phyloP scores from a whole-genome alignment of 2,329 filamentous ascomycete genomes.

The Calonectria pauciramosa region DNA sequence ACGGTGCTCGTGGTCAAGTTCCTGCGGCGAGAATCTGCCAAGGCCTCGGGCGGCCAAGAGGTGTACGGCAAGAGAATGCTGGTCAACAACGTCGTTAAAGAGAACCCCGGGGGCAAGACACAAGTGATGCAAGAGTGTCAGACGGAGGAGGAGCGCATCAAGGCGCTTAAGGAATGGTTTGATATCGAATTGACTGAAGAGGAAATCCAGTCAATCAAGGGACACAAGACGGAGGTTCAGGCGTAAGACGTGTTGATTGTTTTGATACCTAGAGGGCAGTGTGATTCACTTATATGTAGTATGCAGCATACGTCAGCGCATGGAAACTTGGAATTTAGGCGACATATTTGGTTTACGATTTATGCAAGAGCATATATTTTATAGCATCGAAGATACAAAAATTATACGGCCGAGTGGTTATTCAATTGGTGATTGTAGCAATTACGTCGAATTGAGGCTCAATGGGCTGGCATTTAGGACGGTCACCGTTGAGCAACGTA shows the following conservation, averaged over 20 bases:
- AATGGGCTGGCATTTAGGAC: not conserved
- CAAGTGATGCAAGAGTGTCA: constrained; percentile 60
- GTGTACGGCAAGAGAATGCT: constrained; percentile 69
- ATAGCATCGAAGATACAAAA: not conserved
- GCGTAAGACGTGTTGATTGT: constrained; percentile 30
- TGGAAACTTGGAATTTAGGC: not conserved
- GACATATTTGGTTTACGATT: not conserved
- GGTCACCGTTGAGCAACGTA: not conserved
- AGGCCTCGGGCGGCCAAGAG: constrained; percentile 57
- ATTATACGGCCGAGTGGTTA: too few species aligned
- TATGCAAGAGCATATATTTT: not conserved
- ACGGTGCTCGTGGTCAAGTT: constrained; percentile 68
- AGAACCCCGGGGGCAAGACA: constrained; percentile 64
- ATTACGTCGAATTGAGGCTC: not conserved
- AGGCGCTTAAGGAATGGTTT: constrained; percentile 65
- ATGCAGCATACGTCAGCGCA: not conserved
- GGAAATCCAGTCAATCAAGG: constrained; percentile 65
- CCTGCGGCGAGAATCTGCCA: constrained; percentile 58
- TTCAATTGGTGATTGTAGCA: not conserved
- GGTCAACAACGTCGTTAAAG: constrained; percentile 65
- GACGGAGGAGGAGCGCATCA: constrained; percentile 67
- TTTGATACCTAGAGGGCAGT: not conserved
- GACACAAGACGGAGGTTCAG: constrained; percentile 61
- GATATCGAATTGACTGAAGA: constrained; percentile 64
- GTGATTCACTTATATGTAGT: not conserved